Base-by-base conservation (phyloP, 495 filamentous ascomycete genomes). In the Cryomyces antarcticus region DNA sequence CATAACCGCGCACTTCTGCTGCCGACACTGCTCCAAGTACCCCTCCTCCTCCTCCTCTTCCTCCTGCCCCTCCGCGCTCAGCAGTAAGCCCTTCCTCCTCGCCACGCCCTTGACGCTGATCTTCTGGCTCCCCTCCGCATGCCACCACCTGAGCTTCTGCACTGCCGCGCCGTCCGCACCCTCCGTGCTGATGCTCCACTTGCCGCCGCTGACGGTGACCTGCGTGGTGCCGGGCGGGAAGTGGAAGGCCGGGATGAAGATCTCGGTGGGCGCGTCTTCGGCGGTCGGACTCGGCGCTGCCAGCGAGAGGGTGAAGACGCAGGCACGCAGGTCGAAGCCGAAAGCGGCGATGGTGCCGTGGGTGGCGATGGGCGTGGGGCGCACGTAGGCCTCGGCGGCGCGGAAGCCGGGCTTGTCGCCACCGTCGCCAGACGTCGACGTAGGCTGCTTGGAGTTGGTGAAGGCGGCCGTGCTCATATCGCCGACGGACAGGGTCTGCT, bases 231-330 rank as follows among this genome's bases (percentile, higher is more conserved):
- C 68, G 31, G 73, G 72, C 5, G 92, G 88, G 56, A 95, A 97
- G 62, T 96, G 89, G 56, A 86, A 94, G 28, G 86, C 82, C 0
- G 89, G 89, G 0, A 97, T 64, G 53, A 82, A 93, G 7, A 95
- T 72, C 44, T 83, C 75, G 0, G 88, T 96, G 2, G 87, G 82
- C 7, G 62, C 56, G 0, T 77, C 72, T 34, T 78, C 63, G 0
- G 61, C 43, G 9, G 61, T 62, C 5, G 61, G 42, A 11, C 41
- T 43, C n/a, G 51, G 43, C 7, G 56, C 52, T 13, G 41, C 43
- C 11, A 64, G 50, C 7, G 43, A 35, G 5, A 64, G 49, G 3
- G 50, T 51, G 50, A 64, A 64, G 5, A 50, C 58, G 50, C 53
- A 56, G 43, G 50, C 58, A 11, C 51, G 46, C 12, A 62, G 52